Evolutionary conservation across 495 filamentous ascomycete genomes (phyloP), one percentile per base, ranked within the genome.

Genomic region (Podospora sp.): DNA sequence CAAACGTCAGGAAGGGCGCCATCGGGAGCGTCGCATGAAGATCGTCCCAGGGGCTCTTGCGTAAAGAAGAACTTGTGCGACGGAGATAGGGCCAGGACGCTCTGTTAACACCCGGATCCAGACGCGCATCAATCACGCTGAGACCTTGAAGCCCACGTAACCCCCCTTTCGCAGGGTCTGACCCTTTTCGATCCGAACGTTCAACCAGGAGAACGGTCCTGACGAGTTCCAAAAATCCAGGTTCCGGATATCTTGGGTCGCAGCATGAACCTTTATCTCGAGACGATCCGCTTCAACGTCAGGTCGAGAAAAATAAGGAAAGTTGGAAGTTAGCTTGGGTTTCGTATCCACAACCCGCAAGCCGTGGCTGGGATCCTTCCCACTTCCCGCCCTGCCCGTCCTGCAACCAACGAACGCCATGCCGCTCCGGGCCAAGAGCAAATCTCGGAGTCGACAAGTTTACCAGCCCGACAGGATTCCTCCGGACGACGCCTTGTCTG

Each of bases 11-110:
- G 52, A 26, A 66, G 55, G 40, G 29, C 49, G 65, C 65, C 65
- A 67, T 57, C 56, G 58, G n/a, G 65, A 62, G 50, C 57, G n/a
- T 60, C 49, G 66, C 65, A 71, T 62, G 62, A 65, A 14, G 62
- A 71, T 65, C 69, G 51, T 27, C 65, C 25, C 52, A 40, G 52
- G 65, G 69, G 36, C 3, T 36, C 33, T 53, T 36, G 56, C 53
- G 8, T 50, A 26, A 55, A 29, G 50, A 46, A 29, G 49, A 26
- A 18, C 26, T 35, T 64, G 49, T 64, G 62, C 26, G 62, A 56
- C 62, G 26, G 24, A 60, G 57, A 52, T 46, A 62, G 60, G 60
- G 60, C 60, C 49, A 22, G 25, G 60, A 16, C 46, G 26, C 46
- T 52, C 62, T 65, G 20, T 29, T 56, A n/a, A n/a, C 50, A 58